Evolutionary conservation across 2,329 filamentous ascomycete genomes (phyloP).

Genomic region (Aplosporella prunicola): DNA sequence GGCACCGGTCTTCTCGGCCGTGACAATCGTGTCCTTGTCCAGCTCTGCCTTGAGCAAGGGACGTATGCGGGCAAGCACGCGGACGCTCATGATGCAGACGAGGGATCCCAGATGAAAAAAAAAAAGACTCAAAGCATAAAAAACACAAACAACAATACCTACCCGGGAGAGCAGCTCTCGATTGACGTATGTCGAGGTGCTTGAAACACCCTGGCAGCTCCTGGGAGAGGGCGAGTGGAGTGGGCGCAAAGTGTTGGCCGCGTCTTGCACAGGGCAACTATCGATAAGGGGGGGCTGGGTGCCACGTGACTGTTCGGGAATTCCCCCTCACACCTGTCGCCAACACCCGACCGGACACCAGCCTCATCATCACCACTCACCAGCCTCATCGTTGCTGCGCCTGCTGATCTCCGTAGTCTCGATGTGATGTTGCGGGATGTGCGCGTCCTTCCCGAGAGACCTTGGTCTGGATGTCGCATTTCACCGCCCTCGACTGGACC

Average conservation of each 20-base stretch:
- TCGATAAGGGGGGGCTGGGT: conserved; percentile 2
- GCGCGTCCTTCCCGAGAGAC: no score
- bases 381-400: no score
- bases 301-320: no score
- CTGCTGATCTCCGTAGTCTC: no score
- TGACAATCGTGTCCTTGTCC: conserved; percentile 80
- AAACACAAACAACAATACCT: conserved; percentile 17
- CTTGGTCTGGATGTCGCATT: no score
- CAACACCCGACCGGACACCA: no score
- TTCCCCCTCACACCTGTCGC: no score
- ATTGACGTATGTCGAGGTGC: conserved; percentile 15
- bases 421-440: no score
- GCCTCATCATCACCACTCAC: no score
- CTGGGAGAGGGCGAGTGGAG: not conserved
- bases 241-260: not conserved
- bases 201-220: not conserved
- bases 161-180: conserved; percentile 15
- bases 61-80: conserved; percentile 83
- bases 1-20: conserved; percentile 38
- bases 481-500: no score
- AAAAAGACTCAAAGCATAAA: conserved; percentile 11
- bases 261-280: conserved; percentile 4
- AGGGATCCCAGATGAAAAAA: conserved; percentile 5
- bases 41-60: conserved; percentile 78
- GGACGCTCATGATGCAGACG: conserved; percentile 47